These are phyloP conservation scores for Fusarium transvaalense DNA, from an alignment of 2,329 filamentous ascomycete genomes.

Conservation along the genomic window DNA sequence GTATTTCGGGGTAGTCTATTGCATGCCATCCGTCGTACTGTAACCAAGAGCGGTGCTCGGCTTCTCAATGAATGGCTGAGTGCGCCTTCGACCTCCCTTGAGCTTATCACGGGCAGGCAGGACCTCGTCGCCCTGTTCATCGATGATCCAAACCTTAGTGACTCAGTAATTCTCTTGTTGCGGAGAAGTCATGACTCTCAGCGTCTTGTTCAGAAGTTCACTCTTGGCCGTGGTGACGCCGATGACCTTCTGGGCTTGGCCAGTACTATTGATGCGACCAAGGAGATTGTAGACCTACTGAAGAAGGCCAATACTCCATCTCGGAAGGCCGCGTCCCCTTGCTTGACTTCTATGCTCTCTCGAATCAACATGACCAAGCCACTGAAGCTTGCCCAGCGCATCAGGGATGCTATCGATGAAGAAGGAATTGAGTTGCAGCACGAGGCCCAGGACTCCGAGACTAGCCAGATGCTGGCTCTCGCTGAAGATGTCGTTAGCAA, in stretches of 20 bases:
- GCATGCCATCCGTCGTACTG: constrained; percentile 88
- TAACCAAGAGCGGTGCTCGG: constrained; percentile 90
- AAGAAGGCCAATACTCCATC: constrained; percentile 37
- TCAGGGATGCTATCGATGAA: constrained; percentile 87
- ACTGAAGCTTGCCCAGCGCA: constrained; percentile 74
- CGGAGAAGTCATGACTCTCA: constrained; percentile 86
- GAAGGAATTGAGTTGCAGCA: constrained; percentile 88
- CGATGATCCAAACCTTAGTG: constrained; percentile 73
- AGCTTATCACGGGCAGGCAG: constrained; percentile 81
- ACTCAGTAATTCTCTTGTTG: constrained; percentile 76
- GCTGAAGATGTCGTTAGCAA: constrained; percentile 77
- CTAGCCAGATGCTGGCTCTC: constrained; percentile 76
- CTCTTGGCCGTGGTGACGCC: constrained; percentile 88
- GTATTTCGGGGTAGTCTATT: constrained; percentile 84
- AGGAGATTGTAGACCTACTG: constrained; percentile 70
- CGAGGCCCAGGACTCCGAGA: constrained; percentile 78
- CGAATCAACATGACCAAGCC: constrained; percentile 77
- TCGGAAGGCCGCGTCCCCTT: constrained; percentile 44
- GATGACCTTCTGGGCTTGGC: constrained; percentile 90
- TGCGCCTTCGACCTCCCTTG: constrained; percentile 88
- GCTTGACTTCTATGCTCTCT: constrained; percentile 60
- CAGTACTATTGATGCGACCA: constrained; percentile 81
- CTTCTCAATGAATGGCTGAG: constrained; percentile 88
- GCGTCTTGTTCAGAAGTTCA: constrained; percentile 92
- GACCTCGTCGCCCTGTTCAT: constrained; percentile 85